Evolutionary conservation across 768 basidiomycete genomes (phyloP), one percentile per base, ranked within the genome.

Genomic region (Phanerochaete sordida): DNA sequence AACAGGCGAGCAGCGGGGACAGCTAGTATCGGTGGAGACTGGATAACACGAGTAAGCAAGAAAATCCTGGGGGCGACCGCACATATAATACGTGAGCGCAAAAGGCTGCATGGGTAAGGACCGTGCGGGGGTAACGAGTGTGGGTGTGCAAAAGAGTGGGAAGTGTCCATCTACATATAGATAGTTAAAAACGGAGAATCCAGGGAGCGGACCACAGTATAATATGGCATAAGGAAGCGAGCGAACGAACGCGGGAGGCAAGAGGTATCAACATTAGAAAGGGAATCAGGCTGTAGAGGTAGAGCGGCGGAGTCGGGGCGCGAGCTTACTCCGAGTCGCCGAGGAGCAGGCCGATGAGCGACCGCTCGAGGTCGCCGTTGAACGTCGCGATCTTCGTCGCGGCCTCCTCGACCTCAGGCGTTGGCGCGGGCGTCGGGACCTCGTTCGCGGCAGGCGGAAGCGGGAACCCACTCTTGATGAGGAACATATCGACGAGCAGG

Each of bases 401-500:
- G 13, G 43, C 44, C n/a, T 39, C 48, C 21, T 62, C 61, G 16
- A 57, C 61, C 26, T 51, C 50, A 7, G 46, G 28, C 1, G 58
- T 35, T 15, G 59, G 31, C 15, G 51, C 44, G 13, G 56, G 61
- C 5, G 37, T 28, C 26, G 50, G 19, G 27, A 31, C 53, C 45
- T 26, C 19, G 3, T 50, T 51, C 24, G 30, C 15, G 16, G 30
- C 30, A 19, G 50, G 48, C 2, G 58, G 26, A 15, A 56, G 52
- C 1, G 52, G 62, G 45, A 54, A 59, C 46, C 62, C 62, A 52
- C 56, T 53, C 49, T 63, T 58, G 13, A 84, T 79, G 59, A 96
- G 76, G 74, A 91, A 89, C 78, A 93, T 90, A 63, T 92, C 88
- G 28, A 93, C 79, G 58, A 95, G 85, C 45, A 95, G 76, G 53